Evolutionary conservation across 2,329 filamentous ascomycete species (phyloP).

Genomic region (Scytalidium lignicola): DNA sequence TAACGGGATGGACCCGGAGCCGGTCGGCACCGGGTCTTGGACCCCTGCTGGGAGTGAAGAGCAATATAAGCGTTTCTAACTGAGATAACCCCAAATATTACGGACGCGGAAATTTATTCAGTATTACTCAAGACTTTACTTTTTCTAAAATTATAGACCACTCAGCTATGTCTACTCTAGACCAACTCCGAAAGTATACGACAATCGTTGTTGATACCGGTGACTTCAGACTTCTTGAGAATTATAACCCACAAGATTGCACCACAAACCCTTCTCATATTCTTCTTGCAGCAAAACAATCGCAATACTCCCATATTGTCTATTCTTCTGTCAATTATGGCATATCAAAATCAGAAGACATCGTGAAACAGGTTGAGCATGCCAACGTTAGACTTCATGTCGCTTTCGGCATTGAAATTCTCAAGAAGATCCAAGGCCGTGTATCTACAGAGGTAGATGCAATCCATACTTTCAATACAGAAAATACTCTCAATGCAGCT

Average conservation of each 20-base stretch:
- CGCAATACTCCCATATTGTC: conserved; percentile 90
- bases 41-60: no score
- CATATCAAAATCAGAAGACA: conserved; percentile 64
- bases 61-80: no score
- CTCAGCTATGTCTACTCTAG: no score
- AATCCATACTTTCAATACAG: conserved; percentile 88
- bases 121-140: no score
- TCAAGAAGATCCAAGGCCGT: conserved; percentile 94
- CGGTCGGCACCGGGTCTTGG: no score
- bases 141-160: no score
- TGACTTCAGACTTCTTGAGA: conserved; percentile 43
- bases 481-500: conserved; percentile 91
- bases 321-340: conserved; percentile 80
- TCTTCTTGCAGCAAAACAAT: conserved; percentile 95
- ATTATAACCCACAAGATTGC: conserved; percentile 99
- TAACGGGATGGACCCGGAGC: no score
- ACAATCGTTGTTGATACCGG: no score
- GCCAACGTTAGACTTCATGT: conserved; percentile 93
- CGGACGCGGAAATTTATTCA: no score
- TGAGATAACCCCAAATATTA: no score
- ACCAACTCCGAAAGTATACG: no score
- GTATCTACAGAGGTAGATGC: conserved; percentile 99
- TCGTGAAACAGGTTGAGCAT: conserved; percentile 81
- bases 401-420: conserved; percentile 96
- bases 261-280: conserved; percentile 99